These are phyloP conservation scores for Neurospora sp. DNA, from an alignment of 495 filamentous ascomycete genomes.

Conservation along the genomic window DNA sequence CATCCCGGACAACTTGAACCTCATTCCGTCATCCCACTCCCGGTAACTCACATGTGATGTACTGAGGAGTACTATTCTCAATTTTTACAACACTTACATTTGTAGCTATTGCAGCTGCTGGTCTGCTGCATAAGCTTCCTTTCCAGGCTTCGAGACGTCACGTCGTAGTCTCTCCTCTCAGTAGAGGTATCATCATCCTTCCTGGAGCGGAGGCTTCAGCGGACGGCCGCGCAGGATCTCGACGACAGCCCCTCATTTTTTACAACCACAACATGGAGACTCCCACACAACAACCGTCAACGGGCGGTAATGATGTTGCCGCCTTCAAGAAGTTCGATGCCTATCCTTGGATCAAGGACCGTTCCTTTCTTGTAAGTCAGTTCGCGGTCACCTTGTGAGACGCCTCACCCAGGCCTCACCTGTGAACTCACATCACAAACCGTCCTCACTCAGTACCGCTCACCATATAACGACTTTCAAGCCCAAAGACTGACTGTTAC, in stretches of 20 bases:
- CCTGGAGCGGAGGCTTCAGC: not conserved
- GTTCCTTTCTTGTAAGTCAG: not conserved
- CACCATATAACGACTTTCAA: not conserved
- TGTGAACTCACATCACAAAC: conserved; percentile 16
- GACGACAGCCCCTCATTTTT: not conserved
- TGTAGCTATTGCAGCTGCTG: not conserved
- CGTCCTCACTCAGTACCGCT: not conserved
- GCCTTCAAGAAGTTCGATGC: conserved; percentile 11
- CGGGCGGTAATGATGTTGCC: not conserved
- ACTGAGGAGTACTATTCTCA: not conserved
- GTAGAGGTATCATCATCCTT: not conserved
- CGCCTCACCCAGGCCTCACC: conserved; percentile 12
- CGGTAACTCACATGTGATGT: not conserved
- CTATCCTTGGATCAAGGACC: conserved; percentile 15
- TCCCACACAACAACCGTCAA: not conserved
- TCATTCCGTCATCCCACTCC: not conserved
- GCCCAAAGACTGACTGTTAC: not conserved
- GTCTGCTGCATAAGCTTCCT: not conserved
- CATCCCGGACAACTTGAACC: not conserved
- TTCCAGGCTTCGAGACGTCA: not conserved
- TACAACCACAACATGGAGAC: not conserved
- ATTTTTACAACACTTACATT: not conserved
- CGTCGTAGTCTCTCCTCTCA: not conserved
- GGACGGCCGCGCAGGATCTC: not conserved
- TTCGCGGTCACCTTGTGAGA: not conserved